Conservation (phyloP, 2,329 filamentous ascomycete species). For the Penicillium oxalicum region DNA sequence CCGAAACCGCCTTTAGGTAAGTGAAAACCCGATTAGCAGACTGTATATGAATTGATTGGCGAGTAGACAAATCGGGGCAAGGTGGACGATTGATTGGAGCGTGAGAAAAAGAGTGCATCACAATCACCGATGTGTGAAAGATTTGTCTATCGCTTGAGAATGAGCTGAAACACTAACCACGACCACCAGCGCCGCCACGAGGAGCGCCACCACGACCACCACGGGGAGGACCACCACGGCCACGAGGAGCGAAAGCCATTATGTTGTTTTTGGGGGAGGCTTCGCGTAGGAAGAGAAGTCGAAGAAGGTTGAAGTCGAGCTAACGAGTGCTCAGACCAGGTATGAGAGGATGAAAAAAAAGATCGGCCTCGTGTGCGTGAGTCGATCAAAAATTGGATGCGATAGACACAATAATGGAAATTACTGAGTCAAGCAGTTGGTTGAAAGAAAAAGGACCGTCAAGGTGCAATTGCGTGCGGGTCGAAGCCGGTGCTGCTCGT, state of each 20-base stretch:
- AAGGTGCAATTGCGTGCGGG: slow-evolving; percentile 25
- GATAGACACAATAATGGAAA: slow-evolving; percentile 9
- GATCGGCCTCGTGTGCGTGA: slow-evolving; percentile 11
- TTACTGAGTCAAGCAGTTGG: slow-evolving; percentile 20
- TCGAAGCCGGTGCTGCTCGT: slow-evolving; percentile 34
- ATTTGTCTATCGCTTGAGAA: slow-evolving; percentile 10
- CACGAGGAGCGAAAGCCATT: slow-evolving; percentile 33
- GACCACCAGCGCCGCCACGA: slow-evolving; percentile 14
- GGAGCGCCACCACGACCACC: slow-evolving; percentile 18
- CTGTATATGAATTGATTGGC: background rate
- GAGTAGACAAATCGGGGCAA: background rate
- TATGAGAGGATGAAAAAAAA: slow-evolving; percentile 10
- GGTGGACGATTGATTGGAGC: too few species aligned
- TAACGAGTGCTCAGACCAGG: slow-evolving; percentile 19
- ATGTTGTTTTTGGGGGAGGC: slow-evolving; percentile 14
- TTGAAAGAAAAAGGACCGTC: slow-evolving; percentile 19
- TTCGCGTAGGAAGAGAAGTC: slow-evolving; percentile 7
- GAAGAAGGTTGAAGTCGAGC: slow-evolving; percentile 15
- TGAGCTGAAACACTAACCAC: slow-evolving; percentile 19
- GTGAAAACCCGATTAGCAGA: slow-evolving; percentile 8
- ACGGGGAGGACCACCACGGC: slow-evolving; percentile 17
- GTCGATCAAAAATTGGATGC: slow-evolving; percentile 9
- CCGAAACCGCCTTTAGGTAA: slow-evolving; percentile 23
- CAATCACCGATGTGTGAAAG: slow-evolving; percentile 6
- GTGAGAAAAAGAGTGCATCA: background rate